These are phyloP conservation scores for Hirsutella thompsonii DNA, from an alignment of 2,329 filamentous ascomycete species.

Conservation along the genomic window DNA sequence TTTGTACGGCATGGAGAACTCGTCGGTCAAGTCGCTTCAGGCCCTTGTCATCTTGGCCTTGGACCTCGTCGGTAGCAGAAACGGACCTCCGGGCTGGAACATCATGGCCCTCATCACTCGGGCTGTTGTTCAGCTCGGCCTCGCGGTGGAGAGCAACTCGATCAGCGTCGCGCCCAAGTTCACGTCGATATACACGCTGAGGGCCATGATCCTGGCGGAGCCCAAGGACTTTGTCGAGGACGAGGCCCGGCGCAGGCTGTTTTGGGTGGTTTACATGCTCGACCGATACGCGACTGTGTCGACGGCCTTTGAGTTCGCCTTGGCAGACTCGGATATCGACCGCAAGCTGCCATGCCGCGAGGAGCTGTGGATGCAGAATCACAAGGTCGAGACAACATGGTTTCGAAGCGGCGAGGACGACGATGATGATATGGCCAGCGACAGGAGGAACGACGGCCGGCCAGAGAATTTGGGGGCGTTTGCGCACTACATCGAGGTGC, in stretches of 20 bases:
- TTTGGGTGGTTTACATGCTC: constrained; percentile 90
- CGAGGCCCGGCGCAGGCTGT: constrained; percentile 69
- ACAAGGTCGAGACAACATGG: constrained; percentile 73
- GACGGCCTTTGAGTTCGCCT: constrained; percentile 82
- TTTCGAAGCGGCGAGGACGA: constrained; percentile 37
- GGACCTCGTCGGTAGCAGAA: constrained; percentile 74
- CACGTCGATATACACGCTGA: constrained; percentile 77
- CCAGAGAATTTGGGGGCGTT: constrained; percentile 79
- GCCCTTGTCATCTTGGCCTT: constrained; percentile 78
- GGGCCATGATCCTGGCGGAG: constrained; percentile 75
- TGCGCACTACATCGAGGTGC: constrained; percentile 79
- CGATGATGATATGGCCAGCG: no score
- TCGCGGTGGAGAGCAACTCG: constrained; percentile 73
- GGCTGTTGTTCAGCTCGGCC: constrained; percentile 75
- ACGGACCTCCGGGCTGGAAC: constrained; percentile 87
- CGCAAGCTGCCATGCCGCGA: constrained; percentile 77
- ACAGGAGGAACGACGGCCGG: no score
- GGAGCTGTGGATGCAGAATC: constrained; percentile 73
- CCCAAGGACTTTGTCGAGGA: constrained; percentile 81
- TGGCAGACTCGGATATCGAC: constrained; percentile 84
- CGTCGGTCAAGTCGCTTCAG: constrained; percentile 77
- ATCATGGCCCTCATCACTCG: constrained; percentile 79
- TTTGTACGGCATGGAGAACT: constrained; percentile 79
- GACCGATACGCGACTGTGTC: constrained; percentile 85
- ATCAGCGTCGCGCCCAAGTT: constrained; percentile 66